Percentiles rank a stretch among this genome's conserved stretches.
phyloP scores from a whole-genome alignment of 108 stramenopile species.

The Fragilaria crotonensis region DNA sequence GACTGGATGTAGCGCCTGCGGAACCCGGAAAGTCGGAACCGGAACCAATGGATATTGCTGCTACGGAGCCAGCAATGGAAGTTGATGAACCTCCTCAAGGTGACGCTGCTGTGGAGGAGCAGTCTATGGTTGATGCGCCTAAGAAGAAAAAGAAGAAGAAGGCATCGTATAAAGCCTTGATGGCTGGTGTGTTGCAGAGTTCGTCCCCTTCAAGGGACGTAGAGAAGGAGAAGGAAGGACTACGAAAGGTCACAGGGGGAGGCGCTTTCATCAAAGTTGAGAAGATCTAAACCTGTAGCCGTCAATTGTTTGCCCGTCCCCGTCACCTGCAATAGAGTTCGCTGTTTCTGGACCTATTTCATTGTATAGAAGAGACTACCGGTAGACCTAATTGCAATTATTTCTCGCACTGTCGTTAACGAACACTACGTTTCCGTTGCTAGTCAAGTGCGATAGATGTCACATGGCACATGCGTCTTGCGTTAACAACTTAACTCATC shows the following conservation, averaged over 20 bases:
- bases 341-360: no score
- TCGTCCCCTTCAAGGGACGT: constrained; percentile 27
- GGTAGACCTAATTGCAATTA: no score
- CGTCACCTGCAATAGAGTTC: no score
- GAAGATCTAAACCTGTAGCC: constrained; percentile 87
- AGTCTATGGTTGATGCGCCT: constrained; percentile 13
- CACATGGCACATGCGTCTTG: no score
- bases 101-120: constrained; percentile 5
- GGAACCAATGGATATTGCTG: constrained; percentile 17
- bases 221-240: constrained; percentile 65
- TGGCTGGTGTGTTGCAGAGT: constrained; percentile 58
- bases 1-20: constrained; percentile 8
- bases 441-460: no score
- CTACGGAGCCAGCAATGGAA: constrained; percentile 5
- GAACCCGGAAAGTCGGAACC: constrained; percentile 12
- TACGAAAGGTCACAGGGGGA: constrained; percentile 74
- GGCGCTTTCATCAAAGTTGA: constrained; percentile 84
- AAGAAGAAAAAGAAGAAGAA: constrained; percentile 90
- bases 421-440: no score
- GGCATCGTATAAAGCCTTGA: constrained; percentile 78
- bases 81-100: constrained; percentile 5
- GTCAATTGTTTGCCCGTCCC: no score
- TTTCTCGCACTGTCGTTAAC: no score
- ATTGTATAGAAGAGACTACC: no score
- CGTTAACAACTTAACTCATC: no score